Evolutionary conservation across 2,329 filamentous ascomycete species (phyloP).

Genomic region (Cordyceps farinosa): DNA sequence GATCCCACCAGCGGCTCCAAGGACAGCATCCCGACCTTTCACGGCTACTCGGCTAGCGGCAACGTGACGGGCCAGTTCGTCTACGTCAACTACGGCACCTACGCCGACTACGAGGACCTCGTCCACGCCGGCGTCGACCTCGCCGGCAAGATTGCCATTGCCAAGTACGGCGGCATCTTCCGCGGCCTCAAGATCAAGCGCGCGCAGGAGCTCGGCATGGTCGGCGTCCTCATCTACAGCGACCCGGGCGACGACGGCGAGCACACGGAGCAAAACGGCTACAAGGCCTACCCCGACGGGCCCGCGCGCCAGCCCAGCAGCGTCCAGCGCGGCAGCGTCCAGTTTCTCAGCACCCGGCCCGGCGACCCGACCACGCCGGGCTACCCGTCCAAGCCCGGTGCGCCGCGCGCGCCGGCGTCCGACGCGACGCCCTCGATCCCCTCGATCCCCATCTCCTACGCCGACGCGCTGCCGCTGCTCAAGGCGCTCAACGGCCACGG

Average conservation of each 20-base stretch:
- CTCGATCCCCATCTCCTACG: slow-evolving; percentile 85
- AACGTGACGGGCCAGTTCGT: slow-evolving; percentile 87
- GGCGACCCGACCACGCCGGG: slow-evolving; percentile 90
- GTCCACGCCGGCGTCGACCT: slow-evolving; percentile 70
- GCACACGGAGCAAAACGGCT: slow-evolving; percentile 76
- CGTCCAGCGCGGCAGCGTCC: slow-evolving; percentile 83
- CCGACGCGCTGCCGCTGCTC: slow-evolving; percentile 82
- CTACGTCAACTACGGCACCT: slow-evolving; percentile 89
- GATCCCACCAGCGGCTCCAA: slow-evolving; percentile 72
- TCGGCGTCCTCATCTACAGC: slow-evolving; percentile 78
- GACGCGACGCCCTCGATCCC: slow-evolving; percentile 77
- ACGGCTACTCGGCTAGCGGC: slow-evolving; percentile 88
- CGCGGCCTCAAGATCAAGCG: slow-evolving; percentile 89
- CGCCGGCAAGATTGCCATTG: slow-evolving; percentile 80
- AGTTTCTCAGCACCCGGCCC: slow-evolving; percentile 68
- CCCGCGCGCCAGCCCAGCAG: slow-evolving; percentile 84
- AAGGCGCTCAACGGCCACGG: slow-evolving; percentile 87
- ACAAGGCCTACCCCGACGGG: slow-evolving; percentile 75
- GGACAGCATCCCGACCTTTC: slow-evolving; percentile 81
- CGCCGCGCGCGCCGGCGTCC: slow-evolving; percentile 67
- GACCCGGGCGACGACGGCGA: slow-evolving; percentile 88
- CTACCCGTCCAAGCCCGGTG: slow-evolving; percentile 89
- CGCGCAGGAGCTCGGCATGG: slow-evolving; percentile 84
- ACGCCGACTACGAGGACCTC: slow-evolving; percentile 79
- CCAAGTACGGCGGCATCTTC: slow-evolving; percentile 82